Evolutionary conservation across 805 yeast genomes (phyloP).

Genomic region (Torulaspora delbrueckii): DNA sequence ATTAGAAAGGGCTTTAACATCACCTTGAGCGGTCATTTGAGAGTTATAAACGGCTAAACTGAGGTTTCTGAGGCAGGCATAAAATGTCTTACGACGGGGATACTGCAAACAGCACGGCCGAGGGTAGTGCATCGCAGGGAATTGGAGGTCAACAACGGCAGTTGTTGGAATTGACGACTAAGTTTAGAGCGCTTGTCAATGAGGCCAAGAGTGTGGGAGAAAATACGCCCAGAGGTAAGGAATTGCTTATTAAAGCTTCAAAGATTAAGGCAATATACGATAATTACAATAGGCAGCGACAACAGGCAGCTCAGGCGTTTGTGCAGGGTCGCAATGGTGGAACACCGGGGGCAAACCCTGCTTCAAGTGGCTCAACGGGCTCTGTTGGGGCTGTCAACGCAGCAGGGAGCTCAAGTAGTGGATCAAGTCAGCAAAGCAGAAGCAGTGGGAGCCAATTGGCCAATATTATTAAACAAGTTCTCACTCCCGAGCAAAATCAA

Average conservation of each 20-base stretch:
- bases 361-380: constrained; percentile 5
- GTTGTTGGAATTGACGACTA: constrained; percentile 53
- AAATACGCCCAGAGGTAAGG: constrained; percentile 56
- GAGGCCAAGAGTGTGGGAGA: constrained; percentile 60
- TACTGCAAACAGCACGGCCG: constrained; percentile 2
- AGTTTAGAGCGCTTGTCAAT: constrained; percentile 53
- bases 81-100: constrained; percentile 11
- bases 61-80: background rate
- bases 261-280: constrained; percentile 56
- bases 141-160: constrained; percentile 24
- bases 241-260: constrained; percentile 58
- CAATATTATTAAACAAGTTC: constrained; percentile 27
- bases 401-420: constrained; percentile 11
- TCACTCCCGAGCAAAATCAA: constrained; percentile 32
- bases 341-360: constrained; percentile 11
- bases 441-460: constrained; percentile 19
- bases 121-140: constrained; percentile 5
- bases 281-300: constrained; percentile 43
- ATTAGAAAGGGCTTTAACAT: background rate
- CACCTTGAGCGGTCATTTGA: background rate
- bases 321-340: constrained; percentile 16
- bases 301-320: constrained; percentile 26
- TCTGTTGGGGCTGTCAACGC: constrained; percentile 12
- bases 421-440: constrained; percentile 11
- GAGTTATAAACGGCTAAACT: background rate